Conservation (phyloP, 805 yeast species). For the Candida pseudoglaebosa region DNA sequence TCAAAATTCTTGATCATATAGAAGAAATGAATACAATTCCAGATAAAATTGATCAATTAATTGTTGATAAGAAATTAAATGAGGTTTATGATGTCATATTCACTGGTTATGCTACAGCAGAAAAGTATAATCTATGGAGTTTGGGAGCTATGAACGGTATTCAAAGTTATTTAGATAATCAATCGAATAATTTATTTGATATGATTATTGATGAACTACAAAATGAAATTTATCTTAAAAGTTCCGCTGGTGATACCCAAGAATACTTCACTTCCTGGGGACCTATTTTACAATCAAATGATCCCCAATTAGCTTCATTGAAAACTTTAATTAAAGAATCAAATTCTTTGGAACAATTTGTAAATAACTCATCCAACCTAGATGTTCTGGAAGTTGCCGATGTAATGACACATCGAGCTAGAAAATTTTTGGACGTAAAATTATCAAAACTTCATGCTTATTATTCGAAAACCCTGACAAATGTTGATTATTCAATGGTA, state of each 20-base stretch:
- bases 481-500: conserved; percentile 27
- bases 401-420: conserved; percentile 26
- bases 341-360: conserved; percentile 48
- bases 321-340: conserved; percentile 29
- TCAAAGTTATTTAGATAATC: conserved; percentile 50
- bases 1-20: conserved; percentile 66
- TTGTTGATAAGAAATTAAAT: conserved; percentile 67
- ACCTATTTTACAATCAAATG: conserved; percentile 18
- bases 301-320: conserved; percentile 35
- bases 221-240: conserved; percentile 60
- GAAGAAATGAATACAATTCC: conserved; percentile 58
- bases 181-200: conserved; percentile 60
- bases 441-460: conserved; percentile 26
- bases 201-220: conserved; percentile 74
- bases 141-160: conserved; percentile 51
- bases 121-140: conserved; percentile 52
- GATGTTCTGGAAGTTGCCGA: conserved; percentile 51
- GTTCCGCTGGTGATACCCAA: conserved; percentile 7
- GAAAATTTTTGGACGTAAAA: conserved; percentile 24
- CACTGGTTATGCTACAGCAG: conserved; percentile 41
- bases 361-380: conserved; percentile 53
- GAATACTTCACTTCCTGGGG: conserved; percentile 19
- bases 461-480: conserved; percentile 13
- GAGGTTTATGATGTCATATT: conserved; percentile 57
- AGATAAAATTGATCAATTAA: conserved; percentile 56